These are phyloP conservation scores for Pezicula carpinea DNA, from an alignment of 2,329 filamentous ascomycete species.

Conservation along the genomic window DNA sequence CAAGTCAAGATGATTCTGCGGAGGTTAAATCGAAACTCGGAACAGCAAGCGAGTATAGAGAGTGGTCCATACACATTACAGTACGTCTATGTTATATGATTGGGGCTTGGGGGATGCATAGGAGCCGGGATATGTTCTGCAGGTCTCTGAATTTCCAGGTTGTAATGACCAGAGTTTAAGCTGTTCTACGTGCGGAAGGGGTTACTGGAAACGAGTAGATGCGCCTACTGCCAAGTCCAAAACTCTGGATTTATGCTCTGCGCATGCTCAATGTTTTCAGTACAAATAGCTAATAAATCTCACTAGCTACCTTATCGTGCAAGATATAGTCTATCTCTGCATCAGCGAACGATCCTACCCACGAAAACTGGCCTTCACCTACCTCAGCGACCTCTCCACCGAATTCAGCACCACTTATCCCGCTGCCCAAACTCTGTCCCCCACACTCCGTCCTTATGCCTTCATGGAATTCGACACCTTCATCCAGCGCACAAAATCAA, in stretches of 20 bases:
- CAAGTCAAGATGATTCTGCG: constrained; percentile 90
- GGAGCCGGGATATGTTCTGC: not conserved
- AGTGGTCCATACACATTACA: constrained; percentile 78
- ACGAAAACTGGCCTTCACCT: constrained; percentile 96
- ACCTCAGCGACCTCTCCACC: constrained; percentile 84
- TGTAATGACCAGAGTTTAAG: not conserved
- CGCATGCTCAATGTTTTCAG: not conserved
- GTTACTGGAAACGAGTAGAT: not conserved
- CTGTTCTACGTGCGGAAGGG: not conserved
- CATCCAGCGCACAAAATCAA: constrained; percentile 86
- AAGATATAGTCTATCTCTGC: constrained; percentile 84
- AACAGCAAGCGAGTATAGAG: constrained; percentile 89
- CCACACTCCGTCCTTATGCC: constrained; percentile 81
- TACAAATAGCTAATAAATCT: not conserved
- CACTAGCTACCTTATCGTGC: constrained; percentile 74
- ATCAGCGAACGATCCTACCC: constrained; percentile 93
- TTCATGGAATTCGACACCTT: constrained; percentile 99
- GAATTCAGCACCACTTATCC: constrained; percentile 90
- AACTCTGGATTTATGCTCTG: not conserved
- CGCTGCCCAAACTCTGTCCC: constrained; percentile 64
- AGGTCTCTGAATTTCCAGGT: not conserved
- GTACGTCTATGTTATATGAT: too few relatives aligned
- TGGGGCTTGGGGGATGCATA: too few relatives aligned
- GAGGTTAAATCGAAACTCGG: constrained; percentile 81
- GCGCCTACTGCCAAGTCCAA: not conserved